Evolutionary conservation across 164 flowering plant species (phyloP), one percentile per base, ranked within the genome.

Genomic region (Magnolia changhungtana): DNA sequence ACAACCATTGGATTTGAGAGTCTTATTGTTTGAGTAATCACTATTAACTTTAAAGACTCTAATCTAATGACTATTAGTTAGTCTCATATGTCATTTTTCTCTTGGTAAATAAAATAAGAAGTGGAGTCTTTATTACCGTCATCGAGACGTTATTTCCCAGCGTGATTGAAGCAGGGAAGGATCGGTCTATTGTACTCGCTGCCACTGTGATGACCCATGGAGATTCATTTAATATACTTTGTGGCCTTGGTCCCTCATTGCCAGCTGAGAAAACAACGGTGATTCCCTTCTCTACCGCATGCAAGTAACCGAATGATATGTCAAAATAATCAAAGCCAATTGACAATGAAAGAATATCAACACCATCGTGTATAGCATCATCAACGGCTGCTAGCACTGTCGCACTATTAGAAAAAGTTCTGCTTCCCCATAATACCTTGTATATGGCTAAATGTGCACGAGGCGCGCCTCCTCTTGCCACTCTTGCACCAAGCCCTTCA

Each of bases 141-240:
- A 73, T 1, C 6, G 75, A 51, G 21, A 14, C 51, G 2, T 82
- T 80, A 68, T 77, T 77, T 65, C 82, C 84, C 10, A 82, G 80
- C 49, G 51, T 67, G 24, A 82, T 77, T 8, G 72, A 37, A 29
- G 82, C 66, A 8, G 80, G 76, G 72, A 82, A 82, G 45, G 80
- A 75, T 45, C 84, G 72, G 23, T 82, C 84, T 1, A 82, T 77
- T 45, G 80, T 80, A 37, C 69, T 75, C 8, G 84, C 82, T 61
- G 80, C 84, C 14, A 82, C 80, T 3, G 77, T 77, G 1, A 82
- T 50, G 73, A 82, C 66, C 84, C 84, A 82, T 7, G 82, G 82
- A 18, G 80, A 82, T 13, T 76, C 75, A 45, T 75, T 79, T 31
- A 31, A 74, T n/a, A 82, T 37, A 27, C 79, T 82, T 21, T 82